A percentile compares a stretch with the other conserved stretches of the same genome.
Evolutionary conservation across 345 rosid genomes (phyloP).

Genomic region (Viola odorata): DNA sequence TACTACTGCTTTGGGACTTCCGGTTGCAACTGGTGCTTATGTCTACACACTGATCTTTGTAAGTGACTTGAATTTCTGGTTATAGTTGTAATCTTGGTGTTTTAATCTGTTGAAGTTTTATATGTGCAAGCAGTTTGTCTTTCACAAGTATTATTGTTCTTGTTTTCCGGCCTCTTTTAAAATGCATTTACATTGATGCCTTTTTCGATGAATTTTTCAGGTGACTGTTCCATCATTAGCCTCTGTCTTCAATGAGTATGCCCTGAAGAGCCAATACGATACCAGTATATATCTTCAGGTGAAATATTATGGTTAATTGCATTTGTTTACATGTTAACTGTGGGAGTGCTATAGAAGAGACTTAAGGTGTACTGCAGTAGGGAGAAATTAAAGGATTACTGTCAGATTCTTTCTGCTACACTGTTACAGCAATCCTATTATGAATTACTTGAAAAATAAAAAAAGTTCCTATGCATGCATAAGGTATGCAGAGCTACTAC

Average conservation of each 20-base stretch:
- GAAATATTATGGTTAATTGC: constrained; percentile 8
- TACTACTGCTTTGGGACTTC: constrained; percentile 58
- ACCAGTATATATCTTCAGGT: constrained; percentile 99
- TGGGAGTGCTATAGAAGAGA: no score
- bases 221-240: constrained; percentile 96
- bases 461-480: no score
- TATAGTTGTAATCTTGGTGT: background rate
- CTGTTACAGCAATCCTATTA: no score
- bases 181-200: background rate
- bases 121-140: constrained; percentile 1
- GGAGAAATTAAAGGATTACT: no score
- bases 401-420: no score
- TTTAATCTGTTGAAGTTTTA: background rate
- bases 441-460: no score
- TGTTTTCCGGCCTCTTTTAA: no score
- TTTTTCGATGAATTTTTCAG: constrained; percentile 28
- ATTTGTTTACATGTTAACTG: background rate
- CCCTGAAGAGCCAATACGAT: constrained; percentile 93
- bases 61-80: constrained; percentile 32
- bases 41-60: constrained; percentile 80
- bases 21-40: constrained; percentile 82
- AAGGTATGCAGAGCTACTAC: no score
- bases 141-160: background rate
- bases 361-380: no score
- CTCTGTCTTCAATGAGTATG: constrained; percentile 95